These are phyloP conservation scores for Sporothrix protearum DNA, from an alignment of 2,329 filamentous ascomycete genomes.

Conservation along the genomic window DNA sequence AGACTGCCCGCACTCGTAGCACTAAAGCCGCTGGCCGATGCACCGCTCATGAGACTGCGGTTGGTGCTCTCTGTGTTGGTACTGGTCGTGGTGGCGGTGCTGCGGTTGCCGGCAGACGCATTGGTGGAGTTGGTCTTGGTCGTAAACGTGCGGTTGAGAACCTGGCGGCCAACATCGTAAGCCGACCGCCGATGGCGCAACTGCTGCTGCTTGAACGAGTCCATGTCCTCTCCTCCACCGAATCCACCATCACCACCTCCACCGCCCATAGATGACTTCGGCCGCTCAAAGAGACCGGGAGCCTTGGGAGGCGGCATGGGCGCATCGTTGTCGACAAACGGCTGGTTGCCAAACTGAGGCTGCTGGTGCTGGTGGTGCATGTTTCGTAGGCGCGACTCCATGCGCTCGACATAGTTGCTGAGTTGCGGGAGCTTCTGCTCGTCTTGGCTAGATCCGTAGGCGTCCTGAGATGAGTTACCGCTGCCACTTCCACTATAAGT, in stretches of 20 bases:
- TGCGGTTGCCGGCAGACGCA: conserved; percentile 69
- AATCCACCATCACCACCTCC: conserved; percentile 38
- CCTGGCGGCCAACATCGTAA: conserved; percentile 68
- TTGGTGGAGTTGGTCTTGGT: conserved; percentile 83
- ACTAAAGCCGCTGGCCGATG: conserved; percentile 85
- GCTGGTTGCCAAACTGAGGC: conserved; percentile 28
- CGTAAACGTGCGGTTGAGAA: conserved; percentile 75
- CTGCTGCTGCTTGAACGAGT: conserved; percentile 39
- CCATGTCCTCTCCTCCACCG: conserved; percentile 33
- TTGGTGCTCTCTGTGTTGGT: conserved; percentile 69
- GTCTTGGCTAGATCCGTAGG: conserved; percentile 44
- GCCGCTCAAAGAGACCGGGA: conserved; percentile 43
- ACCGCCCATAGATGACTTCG: conserved; percentile 57
- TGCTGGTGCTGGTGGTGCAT: conserved; percentile 60
- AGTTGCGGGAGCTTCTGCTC: conserved; percentile 64
- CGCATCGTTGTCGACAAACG: conserved; percentile 46
- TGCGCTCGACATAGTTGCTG: conserved; percentile 82
- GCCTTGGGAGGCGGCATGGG: conserved; percentile 54
- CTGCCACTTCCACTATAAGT: conserved; percentile 47
- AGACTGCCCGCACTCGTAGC: conserved; percentile 93
- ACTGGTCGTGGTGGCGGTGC: conserved; percentile 64
- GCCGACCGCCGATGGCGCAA: conserved; percentile 68
- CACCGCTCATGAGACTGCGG: conserved; percentile 88
- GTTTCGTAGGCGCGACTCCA: conserved; percentile 76
- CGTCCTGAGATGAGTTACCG: conserved; percentile 50